Evolutionary conservation across 73 alveolate species (phyloP), one percentile per base, ranked within the genome.

Genomic region (Urostyla sp.): DNA sequence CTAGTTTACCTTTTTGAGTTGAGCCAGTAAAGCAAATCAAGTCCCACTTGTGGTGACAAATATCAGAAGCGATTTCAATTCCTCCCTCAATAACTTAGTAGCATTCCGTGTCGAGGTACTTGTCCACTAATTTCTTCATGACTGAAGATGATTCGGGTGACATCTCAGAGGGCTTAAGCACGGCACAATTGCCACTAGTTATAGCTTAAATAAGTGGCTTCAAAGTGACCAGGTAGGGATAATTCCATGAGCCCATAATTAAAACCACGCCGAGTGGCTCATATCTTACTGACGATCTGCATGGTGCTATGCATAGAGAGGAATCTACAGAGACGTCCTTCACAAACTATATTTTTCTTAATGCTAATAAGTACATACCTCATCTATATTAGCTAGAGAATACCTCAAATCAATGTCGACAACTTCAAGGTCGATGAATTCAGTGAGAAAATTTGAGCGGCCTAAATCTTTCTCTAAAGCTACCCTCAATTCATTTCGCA

Each of bases 191-290:
- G 20, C 99, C 99, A 21, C 98, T 93, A 18, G 98, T 95, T 18
- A 96, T 96, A 23, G 97, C 97, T 27, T 51, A 43, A 38, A 88
- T 84, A 24, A 94, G 73, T 24, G 98, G 98, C 43, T 85, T 80
- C 31, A 96, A 21, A 28, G 93, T 72, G 38, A 97, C 94, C 36
- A 91, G 80, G 56, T 79, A 88, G 24, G 98, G 98, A 72, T 94
- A 96, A 61, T 96, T 96, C 99, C 99, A 96, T 16, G 98, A 96
- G 11, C 97, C 95, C 61, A 92, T 88, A 37, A 96, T 91, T 51
- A 96, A 80, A 24, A 91, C 94, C 35, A 96, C 96, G 28, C 99
- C 98, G 28, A 57, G 77, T 5, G 98, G 99, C 61, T 96, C 99
- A 26, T 87, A 87, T n/a, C 77, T 45, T 7, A 92, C 72, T 26